Conservation (phyloP, 176 grass and related monocot species). For the Ananas comosus region DNA sequence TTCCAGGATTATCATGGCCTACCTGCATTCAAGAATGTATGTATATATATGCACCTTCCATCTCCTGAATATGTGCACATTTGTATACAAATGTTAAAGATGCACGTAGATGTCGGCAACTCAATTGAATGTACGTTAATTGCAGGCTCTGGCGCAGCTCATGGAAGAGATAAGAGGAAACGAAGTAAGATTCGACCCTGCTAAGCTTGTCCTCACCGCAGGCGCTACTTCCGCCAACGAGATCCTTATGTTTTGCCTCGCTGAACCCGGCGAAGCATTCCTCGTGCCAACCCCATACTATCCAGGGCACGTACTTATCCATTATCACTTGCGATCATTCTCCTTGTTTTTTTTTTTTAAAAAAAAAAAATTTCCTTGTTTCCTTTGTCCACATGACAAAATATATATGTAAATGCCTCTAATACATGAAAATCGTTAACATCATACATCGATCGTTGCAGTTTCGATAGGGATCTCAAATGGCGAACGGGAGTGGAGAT, state of each 20-base stretch:
- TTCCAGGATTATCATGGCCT: constrained; percentile 98
- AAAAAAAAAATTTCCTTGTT: not conserved
- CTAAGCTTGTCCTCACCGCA: constrained; percentile 72
- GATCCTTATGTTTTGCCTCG: constrained; percentile 82
- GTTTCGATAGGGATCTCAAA: constrained; percentile 93
- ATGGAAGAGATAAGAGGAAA: constrained; percentile 55
- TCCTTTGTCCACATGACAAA: not conserved
- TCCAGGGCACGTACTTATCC: constrained; percentile 43
- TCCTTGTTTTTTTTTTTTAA: not conserved
- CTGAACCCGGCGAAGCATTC: constrained; percentile 74
- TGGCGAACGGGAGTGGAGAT: constrained; percentile 93
- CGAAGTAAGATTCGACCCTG: constrained; percentile 56
- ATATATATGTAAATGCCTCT: not conserved
- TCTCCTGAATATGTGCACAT: not conserved
- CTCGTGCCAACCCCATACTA: constrained; percentile 91
- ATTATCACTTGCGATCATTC: not conserved
- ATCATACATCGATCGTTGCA: constrained; percentile 6
- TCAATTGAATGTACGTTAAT: not conserved
- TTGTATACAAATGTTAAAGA: not conserved
- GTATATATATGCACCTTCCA: too few relatives aligned
- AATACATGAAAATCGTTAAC: too few relatives aligned
- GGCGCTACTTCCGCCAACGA: constrained; percentile 91
- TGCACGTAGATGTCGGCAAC: not conserved
- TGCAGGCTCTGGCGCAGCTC: constrained; percentile 68
- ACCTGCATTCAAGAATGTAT: constrained; percentile 81